Conservation (phyloP, 495 filamentous ascomycete genomes). For the Hypoxylon intermedium region DNA sequence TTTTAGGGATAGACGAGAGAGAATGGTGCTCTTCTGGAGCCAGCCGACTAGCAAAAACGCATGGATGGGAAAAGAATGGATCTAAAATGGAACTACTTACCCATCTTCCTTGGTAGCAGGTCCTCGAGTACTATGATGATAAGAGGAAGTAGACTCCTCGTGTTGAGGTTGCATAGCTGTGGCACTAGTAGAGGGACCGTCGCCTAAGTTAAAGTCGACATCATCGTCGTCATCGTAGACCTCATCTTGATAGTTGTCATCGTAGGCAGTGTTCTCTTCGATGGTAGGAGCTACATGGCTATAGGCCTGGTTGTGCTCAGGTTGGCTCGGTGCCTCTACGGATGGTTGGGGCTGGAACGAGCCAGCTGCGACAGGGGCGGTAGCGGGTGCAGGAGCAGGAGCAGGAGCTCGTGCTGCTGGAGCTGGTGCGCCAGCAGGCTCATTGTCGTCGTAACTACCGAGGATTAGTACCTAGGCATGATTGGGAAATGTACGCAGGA, state of each 20-base stretch:
- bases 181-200: conserved; percentile 48
- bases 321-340: conserved; percentile 20
- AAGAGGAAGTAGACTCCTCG: conserved; percentile 38
- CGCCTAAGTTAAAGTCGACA: conserved; percentile 63
- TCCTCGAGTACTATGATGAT: conserved; percentile 52
- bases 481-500: not conserved
- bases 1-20: conserved; percentile 15
- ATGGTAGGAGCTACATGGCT: conserved; percentile 38
- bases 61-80: conserved; percentile 35
- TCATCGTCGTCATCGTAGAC: conserved; percentile 67
- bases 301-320: conserved; percentile 26
- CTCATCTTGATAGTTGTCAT: conserved; percentile 65
- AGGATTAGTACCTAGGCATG: conserved; percentile 41
- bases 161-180: conserved; percentile 47
- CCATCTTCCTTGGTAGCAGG: conserved; percentile 95
- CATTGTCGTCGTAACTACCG: conserved; percentile 86
- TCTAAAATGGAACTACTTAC: conserved; percentile 69
- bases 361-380: conserved; percentile 18
- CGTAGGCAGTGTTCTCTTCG: conserved; percentile 53
- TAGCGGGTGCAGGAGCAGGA: conserved; percentile 12
- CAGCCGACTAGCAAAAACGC: conserved; percentile 12
- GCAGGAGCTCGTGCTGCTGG: conserved; percentile 34
- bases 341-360: conserved; percentile 17
- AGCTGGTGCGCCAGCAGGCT: conserved; percentile 55
- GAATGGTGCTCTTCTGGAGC: conserved; percentile 22